Conservation (phyloP, 202 grass and related monocot genomes). For the Tripidium arundinaceum region DNA sequence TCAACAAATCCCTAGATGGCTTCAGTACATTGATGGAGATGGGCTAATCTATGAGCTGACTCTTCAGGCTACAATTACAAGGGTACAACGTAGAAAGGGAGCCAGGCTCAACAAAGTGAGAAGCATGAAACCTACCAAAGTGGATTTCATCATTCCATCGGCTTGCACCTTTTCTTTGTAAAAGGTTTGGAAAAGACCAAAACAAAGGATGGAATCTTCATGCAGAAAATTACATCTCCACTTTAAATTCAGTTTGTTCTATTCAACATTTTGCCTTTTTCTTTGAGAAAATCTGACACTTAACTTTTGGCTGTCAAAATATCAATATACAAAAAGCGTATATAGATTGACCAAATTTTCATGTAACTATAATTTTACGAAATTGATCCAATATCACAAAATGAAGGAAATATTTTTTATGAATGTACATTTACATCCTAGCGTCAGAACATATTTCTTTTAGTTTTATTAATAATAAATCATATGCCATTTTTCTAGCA, state of each 20-base stretch:
- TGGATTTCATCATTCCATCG: not conserved
- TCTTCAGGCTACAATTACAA: not conserved
- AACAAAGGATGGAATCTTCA: not conserved
- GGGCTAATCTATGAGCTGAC: constrained; percentile 26
- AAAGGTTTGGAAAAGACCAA: not conserved
- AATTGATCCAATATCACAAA: not conserved
- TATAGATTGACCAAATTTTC: not conserved
- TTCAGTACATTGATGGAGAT: constrained; percentile 16
- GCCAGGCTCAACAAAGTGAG: not conserved
- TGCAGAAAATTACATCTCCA: not conserved
- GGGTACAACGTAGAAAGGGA: not conserved
- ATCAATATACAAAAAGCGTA: not conserved
- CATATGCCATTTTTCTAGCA: not conserved
- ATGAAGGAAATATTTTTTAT: not conserved
- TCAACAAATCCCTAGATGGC: constrained; percentile 26
- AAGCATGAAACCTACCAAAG: constrained; percentile 9
- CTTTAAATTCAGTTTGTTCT: not conserved
- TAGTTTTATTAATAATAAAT: not conserved
- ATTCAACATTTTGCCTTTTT: not conserved
- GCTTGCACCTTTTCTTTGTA: not conserved
- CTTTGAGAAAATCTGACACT: not conserved
- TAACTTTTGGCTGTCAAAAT: not conserved
- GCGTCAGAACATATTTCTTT: not conserved
- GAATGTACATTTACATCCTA: not conserved
- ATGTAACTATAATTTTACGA: not conserved